Conservation (phyloP, 1,284 basidiomycete species). For the Trichosporon coremiiforme region DNA sequence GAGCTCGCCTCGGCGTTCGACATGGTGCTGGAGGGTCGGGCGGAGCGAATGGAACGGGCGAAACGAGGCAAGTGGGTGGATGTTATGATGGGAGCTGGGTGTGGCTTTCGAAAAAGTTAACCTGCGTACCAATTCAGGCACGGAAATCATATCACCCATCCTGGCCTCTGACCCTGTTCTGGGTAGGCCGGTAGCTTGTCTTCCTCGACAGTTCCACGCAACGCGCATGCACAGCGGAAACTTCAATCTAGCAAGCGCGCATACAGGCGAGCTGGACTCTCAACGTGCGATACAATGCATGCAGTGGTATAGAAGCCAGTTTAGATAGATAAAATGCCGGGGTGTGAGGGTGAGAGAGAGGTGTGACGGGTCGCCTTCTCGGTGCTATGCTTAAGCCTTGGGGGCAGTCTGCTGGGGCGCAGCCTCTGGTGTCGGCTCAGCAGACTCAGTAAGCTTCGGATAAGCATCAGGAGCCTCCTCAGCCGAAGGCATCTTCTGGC, state of each 20-base stretch:
- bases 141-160: constrained; percentile 15
- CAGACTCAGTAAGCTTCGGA: background rate
- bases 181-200: background rate
- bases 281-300: constrained; percentile 28
- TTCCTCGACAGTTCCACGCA: background rate
- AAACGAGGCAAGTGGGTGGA: background rate
- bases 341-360: constrained; percentile 6
- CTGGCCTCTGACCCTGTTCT: background rate
- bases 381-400: constrained; percentile 7
- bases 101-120: constrained; percentile 32
- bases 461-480: constrained; percentile 1
- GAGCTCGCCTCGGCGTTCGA: constrained; percentile 38
- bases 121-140: constrained; percentile 33
- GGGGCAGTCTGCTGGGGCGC: constrained; percentile 1
- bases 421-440: constrained; percentile 2
- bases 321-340: constrained; percentile 16
- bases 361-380: background rate
- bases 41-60: constrained; percentile 4
- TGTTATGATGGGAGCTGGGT: background rate
- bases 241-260: too few species aligned
- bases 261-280: background rate
- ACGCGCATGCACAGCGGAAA: background rate
- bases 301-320: constrained; percentile 17
- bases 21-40: constrained; percentile 23
- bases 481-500: background rate